Base-by-base conservation (phyloP, 2,329 filamentous ascomycete species). In the Colletotrichum sp. region DNA sequence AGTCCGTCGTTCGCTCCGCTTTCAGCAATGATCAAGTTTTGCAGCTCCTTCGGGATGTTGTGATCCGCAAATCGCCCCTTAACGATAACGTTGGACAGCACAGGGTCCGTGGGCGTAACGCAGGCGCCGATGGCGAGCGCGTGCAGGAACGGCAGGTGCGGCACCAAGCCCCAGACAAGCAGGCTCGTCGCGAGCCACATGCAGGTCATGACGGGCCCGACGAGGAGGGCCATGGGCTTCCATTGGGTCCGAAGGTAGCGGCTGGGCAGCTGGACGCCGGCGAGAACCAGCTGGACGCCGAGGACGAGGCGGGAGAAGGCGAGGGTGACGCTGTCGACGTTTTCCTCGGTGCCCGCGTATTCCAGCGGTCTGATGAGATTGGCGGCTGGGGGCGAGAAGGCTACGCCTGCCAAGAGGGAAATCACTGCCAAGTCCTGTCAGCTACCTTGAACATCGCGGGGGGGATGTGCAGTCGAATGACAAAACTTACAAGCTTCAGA, bases 51-150 rank as follows among this genome's bases (percentile, higher is more conserved):
- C 0, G 96, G 95, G 21, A 98, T 93, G 80, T 98, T 97, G 78
- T 95, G 93, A 79, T 98, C 95, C 1, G 96, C 96, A 80, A 98
- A 98, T 78, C 94, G 96, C 36, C 95, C 95, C 85, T 98, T 98
- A 59, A 98, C 95, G 71, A 98, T 98, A 4, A 94, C 94, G 76
- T 97, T 96, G 18, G 94, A 96, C 47, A 98, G 83, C 2, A 98
- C 92, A 0, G 96, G 96, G 78, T 98, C 96, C 0, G 96, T 98
- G 0, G 95, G 96, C 4, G 96, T 97, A n/a, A 98, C 92, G 79
- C 95, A 98, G 1, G 95, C 94, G 2, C 92, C 95, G 13, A 98
- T 87, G 18, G 92, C 93, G 13, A 98, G 87, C 0, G 96, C 94
- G 77, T 97, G 93, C 3, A 98, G 86, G 76, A 97, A 94, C 34